Base-by-base conservation (phyloP, 805 yeast genomes). In the Suhomyces canberraensis region DNA sequence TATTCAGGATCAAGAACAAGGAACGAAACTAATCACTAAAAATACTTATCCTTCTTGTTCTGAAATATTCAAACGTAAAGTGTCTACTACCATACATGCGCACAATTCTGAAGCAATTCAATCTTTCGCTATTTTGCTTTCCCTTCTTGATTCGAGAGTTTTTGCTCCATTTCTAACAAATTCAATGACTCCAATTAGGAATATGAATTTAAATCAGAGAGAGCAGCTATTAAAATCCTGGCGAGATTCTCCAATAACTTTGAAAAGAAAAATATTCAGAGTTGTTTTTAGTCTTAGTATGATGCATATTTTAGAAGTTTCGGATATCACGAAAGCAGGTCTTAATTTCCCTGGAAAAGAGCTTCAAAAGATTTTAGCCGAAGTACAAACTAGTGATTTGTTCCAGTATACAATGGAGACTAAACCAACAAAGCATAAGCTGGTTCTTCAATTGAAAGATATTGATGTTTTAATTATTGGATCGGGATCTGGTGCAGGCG, bases 281-380 rank as follows among this genome's bases (percentile, higher is more conserved):
- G 45, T 63, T 16, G 36, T 72, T 29, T 27, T 40, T 14, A 35
- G 56, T 7, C 20, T 69, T 11, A 38, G 63, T 7, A 36, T 56
- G 15, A 29, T 50, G 21, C 40, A 58, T 1, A 68, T 54, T 37
- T 39, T 47, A 4, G 39, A 46, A 13, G 62, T 61, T 11, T 52
- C 61, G 6, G 61, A 58, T 0, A 33, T 61, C 24, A 64, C 61
- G 35, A 40, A 45, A 25, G 47, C 53, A 38, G 66, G 66, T 11
- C 45, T 60, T 39, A 68, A 67, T 22, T 66, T 53, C 41, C 74
- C 76, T 0, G 59, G 51, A 3, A 43, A 33, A 9, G 73, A 67
- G 18, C 15, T 44, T 2, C 48, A 68, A 15, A 56, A 45, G 9
- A 16, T 35, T 8, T 52, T 67, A 13, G 53, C 55, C 22, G 66